Evolutionary conservation across 345 rosid species (phyloP), one percentile per base, ranked within the genome.

Genomic region (Citrus maxima): DNA sequence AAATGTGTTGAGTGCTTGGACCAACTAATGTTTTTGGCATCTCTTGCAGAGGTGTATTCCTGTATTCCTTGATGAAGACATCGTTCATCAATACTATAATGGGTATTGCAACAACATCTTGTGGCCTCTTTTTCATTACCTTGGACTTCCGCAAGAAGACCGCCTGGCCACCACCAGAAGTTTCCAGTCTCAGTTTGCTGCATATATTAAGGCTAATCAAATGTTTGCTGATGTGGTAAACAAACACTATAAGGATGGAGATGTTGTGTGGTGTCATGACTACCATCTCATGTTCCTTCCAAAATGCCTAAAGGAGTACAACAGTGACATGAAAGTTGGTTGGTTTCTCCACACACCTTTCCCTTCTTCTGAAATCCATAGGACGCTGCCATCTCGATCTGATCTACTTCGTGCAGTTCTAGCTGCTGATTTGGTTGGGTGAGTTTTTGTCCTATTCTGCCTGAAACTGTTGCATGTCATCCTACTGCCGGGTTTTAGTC

Each of bases 261-360:
- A 94, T 87, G 98, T 97, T 72, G 99, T 97, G 34, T 97, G 99
- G 99, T 97, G 99, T 87, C 99, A 97, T 85, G 99, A 97, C 79
- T 97, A 97, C 67, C 98, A 97, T 84, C 92, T 97, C 62, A 97
- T 97, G 99, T 97, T 85, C 85, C 99, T 97, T 72, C 99, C 99
- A 13, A 89, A 94, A 83, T 97, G 97, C 86, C 86, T 97, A 1
- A 97, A 97, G 86, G 95, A 94, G 8, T 74, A 90, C 77, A 94
- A 97, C 79, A 87, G 75, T 76, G 78, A 85, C 25, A 97, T 94
- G 99, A 97, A 97, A 90, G 99, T 97, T 83, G 99, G 99, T 66
- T 97, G 99, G 99, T 97, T 97, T 88, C 99, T 97, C 83, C 99
- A 97, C 77, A 97, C 99, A 49, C 99, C 98, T 25, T 97, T 97